Evolutionary conservation across 352 stramenopile species (phyloP), one percentile per base, ranked within the genome.

Genomic region (Thraustochytrium sp.): DNA sequence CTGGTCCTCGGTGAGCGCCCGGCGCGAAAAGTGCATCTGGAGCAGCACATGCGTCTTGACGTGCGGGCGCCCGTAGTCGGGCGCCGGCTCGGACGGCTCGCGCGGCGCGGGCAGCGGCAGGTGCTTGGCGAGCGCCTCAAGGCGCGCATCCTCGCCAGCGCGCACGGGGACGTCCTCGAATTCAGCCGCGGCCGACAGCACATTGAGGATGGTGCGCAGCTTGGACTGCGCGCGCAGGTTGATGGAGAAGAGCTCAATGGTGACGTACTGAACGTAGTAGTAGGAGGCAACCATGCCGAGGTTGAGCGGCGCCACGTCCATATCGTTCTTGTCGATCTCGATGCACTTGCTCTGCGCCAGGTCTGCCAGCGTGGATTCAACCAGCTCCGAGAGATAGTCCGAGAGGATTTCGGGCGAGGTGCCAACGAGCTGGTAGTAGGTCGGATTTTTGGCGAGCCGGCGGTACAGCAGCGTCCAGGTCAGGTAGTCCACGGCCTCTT

Each of bases 401-500:
- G 94, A 98, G 34, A 99, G 85, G 84, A 99, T 90, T 44, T 89
- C 86, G 86, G 93, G 90, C 51, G 89, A 92, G 29, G 89, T 94
- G 23, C 95, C 97, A 68, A 95, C 91, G 56, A 99, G 88, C 82
- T 98, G 97, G 91, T 99, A 99, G 88, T 99, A 99, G 77, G 99
- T 99, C 2, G 97, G 97, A 89, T 99, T 99, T 88, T 99, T 98
- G 68, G 96, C 92, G 40, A 99, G 88, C 9, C 97, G 93, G 3
- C 96, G 93, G 88, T 99, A 99, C 89, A 99, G 94, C 72, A 99
- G 98, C 1, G 96, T 99, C 97, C 97, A 99, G 49, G 97, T 99
- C 34, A 99, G 89, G 87, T 99, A 99, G 85, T 99, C 96, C 46
- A 99, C 95, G 0, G 96, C 96, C 72, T 99, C 97, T 85, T 99